phyloP scores from a whole-genome alignment of 495 filamentous ascomycete species.

The Aspergillus biplanus region DNA sequence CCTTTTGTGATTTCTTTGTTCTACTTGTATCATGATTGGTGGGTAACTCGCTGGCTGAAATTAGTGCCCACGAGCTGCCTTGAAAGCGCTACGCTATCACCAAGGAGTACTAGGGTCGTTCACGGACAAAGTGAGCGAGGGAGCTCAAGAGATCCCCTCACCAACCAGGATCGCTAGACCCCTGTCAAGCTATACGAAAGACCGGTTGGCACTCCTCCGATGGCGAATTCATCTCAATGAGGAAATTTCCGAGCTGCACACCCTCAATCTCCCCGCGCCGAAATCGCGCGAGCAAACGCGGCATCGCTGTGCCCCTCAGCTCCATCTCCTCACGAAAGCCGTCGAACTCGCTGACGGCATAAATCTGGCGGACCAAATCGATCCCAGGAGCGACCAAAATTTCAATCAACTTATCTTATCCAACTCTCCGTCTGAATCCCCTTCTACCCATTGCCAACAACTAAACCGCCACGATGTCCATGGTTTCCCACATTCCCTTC shows the following conservation, averaged over 20 bases:
- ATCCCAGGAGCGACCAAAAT: neutral
- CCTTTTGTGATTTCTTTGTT: neutral
- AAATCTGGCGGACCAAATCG: neutral
- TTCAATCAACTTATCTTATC: neutral
- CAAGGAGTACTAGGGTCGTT: neutral
- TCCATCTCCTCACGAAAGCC: neutral
- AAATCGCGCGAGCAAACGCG: neutral
- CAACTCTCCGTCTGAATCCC: neutral
- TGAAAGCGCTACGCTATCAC: neutral
- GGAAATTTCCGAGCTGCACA: neutral
- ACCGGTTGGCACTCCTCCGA: neutral
- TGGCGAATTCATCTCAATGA: neutral
- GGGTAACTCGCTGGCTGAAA: neutral
- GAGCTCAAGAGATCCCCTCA: neutral
- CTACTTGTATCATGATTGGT: neutral
- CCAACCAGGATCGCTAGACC: neutral
- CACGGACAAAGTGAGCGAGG: neutral
- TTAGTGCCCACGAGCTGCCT: neutral
- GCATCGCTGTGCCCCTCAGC: neutral
- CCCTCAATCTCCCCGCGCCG: neutral
- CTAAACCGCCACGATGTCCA: neutral
- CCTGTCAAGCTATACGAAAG: neutral
- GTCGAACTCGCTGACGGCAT: neutral
- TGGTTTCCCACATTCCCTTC: constrained; percentile 4
- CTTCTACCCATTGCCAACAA: neutral